Conservation (phyloP, 192 early-diverging fungal species). For the Coemansia sp. region DNA sequence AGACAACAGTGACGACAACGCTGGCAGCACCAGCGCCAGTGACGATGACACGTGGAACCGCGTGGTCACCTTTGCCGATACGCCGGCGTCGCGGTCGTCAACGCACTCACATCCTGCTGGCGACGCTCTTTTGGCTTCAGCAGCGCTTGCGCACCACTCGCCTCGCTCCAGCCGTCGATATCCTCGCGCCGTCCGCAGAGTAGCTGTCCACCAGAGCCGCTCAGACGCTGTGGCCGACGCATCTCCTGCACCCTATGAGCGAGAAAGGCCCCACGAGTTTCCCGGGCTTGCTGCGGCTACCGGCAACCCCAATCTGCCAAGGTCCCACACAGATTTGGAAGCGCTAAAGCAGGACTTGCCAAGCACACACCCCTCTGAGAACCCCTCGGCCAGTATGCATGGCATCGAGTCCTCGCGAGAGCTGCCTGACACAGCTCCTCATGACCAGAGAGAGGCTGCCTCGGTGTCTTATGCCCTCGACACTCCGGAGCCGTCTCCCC, state of each 20-base stretch:
- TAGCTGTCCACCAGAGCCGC: not conserved
- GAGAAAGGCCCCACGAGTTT: not conserved
- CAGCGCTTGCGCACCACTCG: not conserved
- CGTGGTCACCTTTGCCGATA: slow-evolving; percentile 45
- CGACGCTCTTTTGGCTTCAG: not conserved
- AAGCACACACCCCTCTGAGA: slow-evolving; percentile 3
- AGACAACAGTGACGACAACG: slow-evolving; percentile 15
- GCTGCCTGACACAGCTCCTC: not conserved
- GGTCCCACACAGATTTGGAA: slow-evolving; percentile 19
- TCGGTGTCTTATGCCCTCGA: not conserved
- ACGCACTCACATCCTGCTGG: not conserved
- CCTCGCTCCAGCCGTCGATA: not conserved
- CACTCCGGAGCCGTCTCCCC: not conserved
- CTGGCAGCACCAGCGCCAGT: slow-evolving; percentile 1
- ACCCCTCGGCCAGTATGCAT: slow-evolving; percentile 2
- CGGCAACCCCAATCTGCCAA: slow-evolving; percentile 6
- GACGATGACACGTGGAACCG: slow-evolving; percentile 28
- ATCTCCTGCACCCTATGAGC: not conserved
- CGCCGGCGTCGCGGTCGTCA: slow-evolving; percentile 9
- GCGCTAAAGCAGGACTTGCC: slow-evolving; percentile 12
- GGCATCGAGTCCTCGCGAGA: not conserved
- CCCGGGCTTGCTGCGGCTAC: not conserved
- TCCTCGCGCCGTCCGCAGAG: not conserved
- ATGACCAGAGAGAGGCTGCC: not conserved
- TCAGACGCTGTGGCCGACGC: not conserved